These are phyloP conservation scores for Phaeophleospora eucalypticola DNA, from an alignment of 2,329 filamentous ascomycete genomes.

Conservation along the genomic window DNA sequence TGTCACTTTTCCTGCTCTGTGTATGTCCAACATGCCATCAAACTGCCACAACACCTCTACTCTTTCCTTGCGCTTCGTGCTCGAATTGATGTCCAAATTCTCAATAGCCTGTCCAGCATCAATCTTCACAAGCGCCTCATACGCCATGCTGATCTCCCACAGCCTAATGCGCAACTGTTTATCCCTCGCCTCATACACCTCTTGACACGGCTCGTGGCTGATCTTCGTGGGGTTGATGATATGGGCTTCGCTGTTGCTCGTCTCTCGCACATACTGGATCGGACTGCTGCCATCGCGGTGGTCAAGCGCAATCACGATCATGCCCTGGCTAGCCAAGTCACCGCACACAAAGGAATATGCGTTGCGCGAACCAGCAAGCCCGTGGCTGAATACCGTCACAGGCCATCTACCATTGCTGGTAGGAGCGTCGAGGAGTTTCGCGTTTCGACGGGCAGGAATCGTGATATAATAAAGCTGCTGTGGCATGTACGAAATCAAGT, in stretches of 20 bases:
- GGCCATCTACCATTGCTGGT: slow-evolving; percentile 62
- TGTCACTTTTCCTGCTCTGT: slow-evolving; percentile 66
- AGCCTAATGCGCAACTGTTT: slow-evolving; percentile 68
- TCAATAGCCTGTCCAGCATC: slow-evolving; percentile 51
- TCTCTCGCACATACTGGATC: slow-evolving; percentile 65
- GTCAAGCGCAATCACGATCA: slow-evolving; percentile 76
- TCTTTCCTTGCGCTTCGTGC: slow-evolving; percentile 32
- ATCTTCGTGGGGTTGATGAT: slow-evolving; percentile 45
- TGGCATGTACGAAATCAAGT: slow-evolving; percentile 40
- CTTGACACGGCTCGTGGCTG: slow-evolving; percentile 57
- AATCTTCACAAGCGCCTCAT: slow-evolving; percentile 64
- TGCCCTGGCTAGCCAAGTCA: slow-evolving; percentile 73
- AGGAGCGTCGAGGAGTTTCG: slow-evolving; percentile 52
- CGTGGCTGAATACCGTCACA: slow-evolving; percentile 81
- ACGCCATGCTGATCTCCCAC: slow-evolving; percentile 72
- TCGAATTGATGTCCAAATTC: slow-evolving; percentile 44
- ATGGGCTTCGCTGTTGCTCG: slow-evolving; percentile 40
- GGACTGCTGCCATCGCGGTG: slow-evolving; percentile 79
- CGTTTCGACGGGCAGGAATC: slow-evolving; percentile 70
- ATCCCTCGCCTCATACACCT: slow-evolving; percentile 65
- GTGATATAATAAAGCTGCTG: slow-evolving; percentile 69
- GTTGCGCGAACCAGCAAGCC: slow-evolving; percentile 74
- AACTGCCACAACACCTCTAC: slow-evolving; percentile 56
- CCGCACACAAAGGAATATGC: slow-evolving; percentile 80
- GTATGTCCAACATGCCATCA: slow-evolving; percentile 59